phyloP scores from a whole-genome alignment of 768 basidiomycete species.

The Phlegmacium glaucopus region DNA sequence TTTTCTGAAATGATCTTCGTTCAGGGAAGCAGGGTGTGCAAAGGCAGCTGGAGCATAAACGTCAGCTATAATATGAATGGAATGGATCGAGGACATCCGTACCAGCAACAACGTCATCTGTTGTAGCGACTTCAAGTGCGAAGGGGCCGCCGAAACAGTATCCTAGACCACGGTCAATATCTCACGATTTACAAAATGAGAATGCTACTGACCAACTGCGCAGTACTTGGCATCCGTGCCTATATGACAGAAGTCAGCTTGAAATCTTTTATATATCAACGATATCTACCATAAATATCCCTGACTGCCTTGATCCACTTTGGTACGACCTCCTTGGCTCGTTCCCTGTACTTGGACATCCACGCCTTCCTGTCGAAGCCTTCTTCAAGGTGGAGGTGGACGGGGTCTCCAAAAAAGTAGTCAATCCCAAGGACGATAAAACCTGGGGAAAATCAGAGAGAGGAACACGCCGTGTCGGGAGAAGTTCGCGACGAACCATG shows the following conservation, averaged over 20 bases:
- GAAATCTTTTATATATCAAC: neutral
- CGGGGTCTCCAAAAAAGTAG: conserved; percentile 60
- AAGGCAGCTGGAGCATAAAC: conserved; percentile 40
- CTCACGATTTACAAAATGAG: neutral
- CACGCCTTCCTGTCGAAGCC: conserved; percentile 39
- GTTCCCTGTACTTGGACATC: conserved; percentile 31
- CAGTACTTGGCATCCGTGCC: conserved; percentile 35
- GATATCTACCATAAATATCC: conserved; percentile 40
- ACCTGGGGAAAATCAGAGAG: conserved; percentile 31
- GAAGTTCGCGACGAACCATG: conserved; percentile 36
- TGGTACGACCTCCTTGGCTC: conserved; percentile 38
- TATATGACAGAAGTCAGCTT: neutral
- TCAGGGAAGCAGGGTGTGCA: conserved; percentile 51
- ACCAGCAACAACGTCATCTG: conserved; percentile 48
- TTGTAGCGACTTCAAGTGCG: conserved; percentile 42
- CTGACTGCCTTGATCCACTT: conserved; percentile 52
- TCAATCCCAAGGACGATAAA: conserved; percentile 58
- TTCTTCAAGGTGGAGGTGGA: conserved; percentile 37
- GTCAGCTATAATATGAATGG: neutral
- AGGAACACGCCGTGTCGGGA: neutral
- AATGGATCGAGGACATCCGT: conserved; percentile 2
- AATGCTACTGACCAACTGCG: conserved; percentile 38
- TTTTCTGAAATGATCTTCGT: conserved; percentile 43
- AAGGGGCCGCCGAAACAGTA: conserved; percentile 60
- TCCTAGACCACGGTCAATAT: conserved; percentile 27